A percentile compares a stretch with the other conserved stretches of the same genome.
These are phyloP conservation scores for Leersia perrieri DNA, from an alignment of 176 grass and related monocot genomes.

Conservation along the genomic window DNA sequence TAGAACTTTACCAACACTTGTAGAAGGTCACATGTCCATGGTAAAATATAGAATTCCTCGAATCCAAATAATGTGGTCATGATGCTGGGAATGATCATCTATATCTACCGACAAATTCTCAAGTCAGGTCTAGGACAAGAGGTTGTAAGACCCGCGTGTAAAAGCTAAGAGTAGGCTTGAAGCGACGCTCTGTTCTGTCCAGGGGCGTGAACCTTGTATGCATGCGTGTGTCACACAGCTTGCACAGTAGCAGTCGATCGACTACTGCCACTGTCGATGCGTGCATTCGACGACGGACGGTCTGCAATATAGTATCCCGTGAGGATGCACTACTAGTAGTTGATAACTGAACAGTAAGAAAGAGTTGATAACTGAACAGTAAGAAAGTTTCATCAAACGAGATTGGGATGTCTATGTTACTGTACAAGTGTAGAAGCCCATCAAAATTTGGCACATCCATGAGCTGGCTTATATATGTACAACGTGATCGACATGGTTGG, in stretches of 20 bases:
- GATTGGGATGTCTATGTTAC: no score
- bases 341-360: background rate
- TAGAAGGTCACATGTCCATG: background rate
- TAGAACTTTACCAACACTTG: no score
- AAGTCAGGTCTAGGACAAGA: background rate
- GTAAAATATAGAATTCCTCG: background rate
- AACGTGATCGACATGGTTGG: no score
- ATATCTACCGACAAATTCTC: background rate
- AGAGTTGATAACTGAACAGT: background rate
- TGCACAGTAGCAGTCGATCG: background rate
- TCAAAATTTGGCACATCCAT: no score
- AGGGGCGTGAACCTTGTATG: background rate
- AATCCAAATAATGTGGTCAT: constrained; percentile 39
- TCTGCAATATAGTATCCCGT: no score
- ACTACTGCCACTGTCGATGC: background rate
- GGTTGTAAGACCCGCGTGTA: no score
- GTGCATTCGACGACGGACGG: no score
- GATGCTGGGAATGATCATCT: background rate
- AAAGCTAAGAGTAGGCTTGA: background rate
- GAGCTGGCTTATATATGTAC: no score
- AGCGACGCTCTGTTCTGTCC: background rate
- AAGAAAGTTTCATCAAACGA: no score
- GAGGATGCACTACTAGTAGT: no score
- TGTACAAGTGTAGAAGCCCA: no score
- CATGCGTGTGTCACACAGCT: background rate